Evolutionary conservation across 1,284 basidiomycete genomes (phyloP), one percentile per base, ranked within the genome.

Genomic region (Fomitopsis schrenkii): DNA sequence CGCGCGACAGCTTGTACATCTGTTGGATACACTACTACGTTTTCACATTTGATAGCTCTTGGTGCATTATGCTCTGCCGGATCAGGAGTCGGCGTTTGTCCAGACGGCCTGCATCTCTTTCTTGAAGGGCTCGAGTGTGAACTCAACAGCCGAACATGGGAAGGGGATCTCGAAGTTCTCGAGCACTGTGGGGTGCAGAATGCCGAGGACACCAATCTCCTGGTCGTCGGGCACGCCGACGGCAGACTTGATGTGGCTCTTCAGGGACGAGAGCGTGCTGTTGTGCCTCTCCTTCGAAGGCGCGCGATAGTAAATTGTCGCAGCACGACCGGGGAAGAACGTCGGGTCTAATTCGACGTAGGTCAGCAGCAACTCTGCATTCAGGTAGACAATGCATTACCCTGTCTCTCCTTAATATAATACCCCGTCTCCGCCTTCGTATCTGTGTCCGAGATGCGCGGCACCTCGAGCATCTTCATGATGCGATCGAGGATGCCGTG

Each of bases 111-210:
- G 67, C 66, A 71, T 67, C 65, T 71, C 80, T 76, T 91, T 95
- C 77, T 94, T 88, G 83, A 99, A 95, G 15, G 90, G 91, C 76
- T 97, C 94, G 55, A 99, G 80, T 55, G 90, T 91, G 74, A 99
- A 94, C 82, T 99, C 97, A 62, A 99, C 79, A 10, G 90, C 90
- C 17, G 95, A 97, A 76, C 95, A 98, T n/a, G 97, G 97, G 77
- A 93, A 96, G 54, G 86, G 85, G 66, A 99, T 90, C 74, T 97
- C 95, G 75, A 96, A 98, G 70, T 93, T 94, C 69, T 88, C 85
- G 61, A 98, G 79, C n/a, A 97, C 96, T 14, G 79, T 84, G 3
- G 96, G 95, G 75, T 98, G 95, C 62, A 98, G 79, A 67, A 97
- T 92, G 33, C 95, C 95, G 60, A 98, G 79, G 40, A 82, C 84